A percentile compares a stretch with the other conserved stretches of the same genome.
phyloP scores from a whole-genome alignment of 805 yeast genomes.

The Saturnispora silvae region DNA sequence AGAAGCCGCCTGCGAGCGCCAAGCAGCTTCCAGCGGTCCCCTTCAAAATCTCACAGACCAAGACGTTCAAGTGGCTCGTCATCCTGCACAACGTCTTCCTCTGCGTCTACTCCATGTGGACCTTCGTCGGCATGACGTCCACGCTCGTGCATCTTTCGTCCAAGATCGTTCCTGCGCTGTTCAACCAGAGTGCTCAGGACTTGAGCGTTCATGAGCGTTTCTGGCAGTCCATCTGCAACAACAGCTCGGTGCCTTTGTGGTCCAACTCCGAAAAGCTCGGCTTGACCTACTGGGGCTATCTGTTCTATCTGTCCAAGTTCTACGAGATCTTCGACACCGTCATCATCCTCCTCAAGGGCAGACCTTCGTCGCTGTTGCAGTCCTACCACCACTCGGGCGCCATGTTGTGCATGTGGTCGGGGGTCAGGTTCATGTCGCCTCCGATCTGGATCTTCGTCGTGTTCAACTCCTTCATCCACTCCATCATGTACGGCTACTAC shows the following conservation, averaged over 20 bases:
- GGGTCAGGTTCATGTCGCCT: slow-evolving; percentile 56
- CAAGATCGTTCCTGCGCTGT: slow-evolving; percentile 21
- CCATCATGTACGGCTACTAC: slow-evolving; percentile 65
- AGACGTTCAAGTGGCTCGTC: slow-evolving; percentile 42
- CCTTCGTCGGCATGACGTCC: slow-evolving; percentile 52
- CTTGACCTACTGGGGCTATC: slow-evolving; percentile 48
- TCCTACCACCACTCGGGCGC: slow-evolving; percentile 75
- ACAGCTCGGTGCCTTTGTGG: slow-evolving; percentile 50
- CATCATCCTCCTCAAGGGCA: slow-evolving; percentile 57
- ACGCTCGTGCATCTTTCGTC: slow-evolving; percentile 30
- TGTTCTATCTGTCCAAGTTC: slow-evolving; percentile 60
- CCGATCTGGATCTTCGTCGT: slow-evolving; percentile 77
- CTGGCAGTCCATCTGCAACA: slow-evolving; percentile 48
- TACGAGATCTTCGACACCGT: slow-evolving; percentile 64
- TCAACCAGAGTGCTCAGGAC: slow-evolving; percentile 13
- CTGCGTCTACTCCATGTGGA: slow-evolving; percentile 62
- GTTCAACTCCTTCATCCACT: slow-evolving; percentile 69
- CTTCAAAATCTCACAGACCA: slow-evolving; percentile 32
- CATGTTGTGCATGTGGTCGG: slow-evolving; percentile 75
- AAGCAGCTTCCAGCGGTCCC: slow-evolving; percentile 46
- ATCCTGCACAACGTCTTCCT: slow-evolving; percentile 50
- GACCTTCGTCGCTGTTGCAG: slow-evolving; percentile 55
- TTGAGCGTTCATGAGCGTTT: slow-evolving; percentile 37
- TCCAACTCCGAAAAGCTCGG: slow-evolving; percentile 27
- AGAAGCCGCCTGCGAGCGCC: slow-evolving; percentile 17